These are phyloP conservation scores for Debaryomyces subglobosus DNA, from an alignment of 1,139 yeast genomes.

Conservation along the genomic window DNA sequence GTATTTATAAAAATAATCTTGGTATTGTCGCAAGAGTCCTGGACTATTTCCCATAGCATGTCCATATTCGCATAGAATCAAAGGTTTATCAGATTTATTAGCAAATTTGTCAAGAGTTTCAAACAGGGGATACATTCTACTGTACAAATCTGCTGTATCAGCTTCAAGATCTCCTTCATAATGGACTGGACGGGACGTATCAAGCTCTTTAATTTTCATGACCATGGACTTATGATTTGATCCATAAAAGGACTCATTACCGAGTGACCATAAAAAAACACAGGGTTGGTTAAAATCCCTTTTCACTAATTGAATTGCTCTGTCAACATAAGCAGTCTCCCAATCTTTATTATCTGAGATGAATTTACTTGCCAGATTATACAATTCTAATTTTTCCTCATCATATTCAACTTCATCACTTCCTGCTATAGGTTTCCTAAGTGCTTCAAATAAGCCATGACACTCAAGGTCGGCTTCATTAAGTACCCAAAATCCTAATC, in stretches of 20 bases:
- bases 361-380: constrained; percentile 17
- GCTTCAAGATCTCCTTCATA: constrained; percentile 31
- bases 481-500: constrained; percentile 33
- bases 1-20: constrained; percentile 30
- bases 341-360: constrained; percentile 32
- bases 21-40: constrained; percentile 33
- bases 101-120: constrained; percentile 23
- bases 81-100: constrained; percentile 24
- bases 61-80: constrained; percentile 36
- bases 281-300: constrained; percentile 36
- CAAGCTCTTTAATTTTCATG: constrained; percentile 22
- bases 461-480: constrained; percentile 41
- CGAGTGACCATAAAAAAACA: constrained; percentile 38
- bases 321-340: constrained; percentile 33
- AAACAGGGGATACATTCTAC: constrained; percentile 33
- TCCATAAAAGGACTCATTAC: constrained; percentile 38
- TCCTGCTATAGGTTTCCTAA: constrained; percentile 14
- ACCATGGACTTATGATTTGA: constrained; percentile 32
- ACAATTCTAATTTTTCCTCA: constrained; percentile 11
- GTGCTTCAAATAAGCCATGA: constrained; percentile 32
- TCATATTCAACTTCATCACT: constrained; percentile 15
- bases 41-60: constrained; percentile 46
- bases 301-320: constrained; percentile 30
- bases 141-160: constrained; percentile 29
- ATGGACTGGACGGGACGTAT: constrained; percentile 30